Conservation (phyloP, 106 monocot species). For the Allium fistulosum region DNA sequence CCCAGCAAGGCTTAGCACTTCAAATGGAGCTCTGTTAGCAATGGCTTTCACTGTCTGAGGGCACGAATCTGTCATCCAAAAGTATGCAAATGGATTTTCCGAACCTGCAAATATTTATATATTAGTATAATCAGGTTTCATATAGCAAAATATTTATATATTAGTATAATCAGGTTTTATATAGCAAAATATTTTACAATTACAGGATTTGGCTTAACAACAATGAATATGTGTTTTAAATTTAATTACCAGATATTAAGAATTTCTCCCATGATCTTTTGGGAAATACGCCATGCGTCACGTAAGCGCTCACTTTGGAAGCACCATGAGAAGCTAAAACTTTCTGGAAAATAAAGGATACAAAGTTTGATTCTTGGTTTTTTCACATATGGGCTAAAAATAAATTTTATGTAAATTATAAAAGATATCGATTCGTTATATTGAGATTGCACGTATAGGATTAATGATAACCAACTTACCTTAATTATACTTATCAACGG, state of each 20-base stretch:
- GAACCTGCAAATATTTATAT: not conserved
- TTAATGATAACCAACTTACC: too few species aligned
- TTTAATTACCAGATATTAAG: conserved; percentile 5
- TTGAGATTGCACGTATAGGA: too few species aligned
- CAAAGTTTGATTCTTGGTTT: not conserved
- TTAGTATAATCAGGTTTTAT: too few species aligned
- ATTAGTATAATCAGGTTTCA: too few species aligned
- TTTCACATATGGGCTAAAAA: too few species aligned
- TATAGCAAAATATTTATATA: too few species aligned
- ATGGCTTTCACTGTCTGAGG: conserved; percentile 71
- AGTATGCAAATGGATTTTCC: conserved; percentile 42
- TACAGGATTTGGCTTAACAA: not conserved
- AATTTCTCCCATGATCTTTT: conserved; percentile 77
- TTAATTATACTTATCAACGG: too few species aligned
- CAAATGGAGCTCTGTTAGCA: conserved; percentile 52
- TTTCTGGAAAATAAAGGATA: conserved; percentile 39
- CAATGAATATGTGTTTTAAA: not conserved
- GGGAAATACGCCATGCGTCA: conserved; percentile 93
- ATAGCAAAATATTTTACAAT: too few species aligned
- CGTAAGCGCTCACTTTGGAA: conserved; percentile 88
- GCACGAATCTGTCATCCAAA: conserved; percentile 94
- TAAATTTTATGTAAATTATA: too few species aligned
- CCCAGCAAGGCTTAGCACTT: conserved; percentile 76
- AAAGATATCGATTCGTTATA: too few species aligned
- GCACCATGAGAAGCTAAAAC: conserved; percentile 79